Percentiles rank a stretch among this genome's conserved stretches.
Conservation (phyloP, 1,139 yeast species). For the Yamadazyma dendronema region DNA sequence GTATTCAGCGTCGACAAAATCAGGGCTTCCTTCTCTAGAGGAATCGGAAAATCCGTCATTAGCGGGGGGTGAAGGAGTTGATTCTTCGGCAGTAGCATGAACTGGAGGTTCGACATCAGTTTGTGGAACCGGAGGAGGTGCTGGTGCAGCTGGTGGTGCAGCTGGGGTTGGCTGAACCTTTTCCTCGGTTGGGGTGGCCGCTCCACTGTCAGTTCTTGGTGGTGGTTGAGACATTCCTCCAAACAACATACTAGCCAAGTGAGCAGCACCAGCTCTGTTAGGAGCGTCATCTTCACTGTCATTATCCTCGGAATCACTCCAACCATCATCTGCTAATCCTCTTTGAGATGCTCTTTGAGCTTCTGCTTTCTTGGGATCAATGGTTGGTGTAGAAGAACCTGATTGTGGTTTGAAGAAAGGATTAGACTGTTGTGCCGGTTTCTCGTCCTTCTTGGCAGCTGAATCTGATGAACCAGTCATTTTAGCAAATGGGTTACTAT, state of each 20-base stretch:
- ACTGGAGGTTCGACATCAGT: conserved; percentile 17
- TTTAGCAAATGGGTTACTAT: conserved; percentile 41
- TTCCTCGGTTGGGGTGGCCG: conserved; percentile 14
- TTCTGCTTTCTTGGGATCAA: conserved; percentile 57
- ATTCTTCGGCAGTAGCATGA: too few relatives aligned
- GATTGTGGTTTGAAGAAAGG: conserved; percentile 51
- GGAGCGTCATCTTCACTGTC: conserved; percentile 47
- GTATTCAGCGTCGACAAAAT: conserved; percentile 11
- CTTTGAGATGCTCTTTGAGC: conserved; percentile 66
- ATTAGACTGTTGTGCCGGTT: conserved; percentile 20
- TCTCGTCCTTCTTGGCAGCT: conserved; percentile 6
- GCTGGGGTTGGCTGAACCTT: conserved; percentile 11
- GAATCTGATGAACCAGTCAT: conserved; percentile 12
- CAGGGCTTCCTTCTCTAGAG: conserved; percentile 12
- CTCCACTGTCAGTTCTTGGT: conserved; percentile 17
- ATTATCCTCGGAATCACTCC: conserved; percentile 64
- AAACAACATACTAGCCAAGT: conserved; percentile 59
- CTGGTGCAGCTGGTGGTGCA: conserved; percentile 5
- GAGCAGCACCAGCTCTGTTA: conserved; percentile 57
- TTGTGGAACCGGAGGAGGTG: conserved; percentile 1
- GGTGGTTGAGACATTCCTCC: conserved; percentile 59
- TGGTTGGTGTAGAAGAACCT: conserved; percentile 24
- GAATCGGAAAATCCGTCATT: background rate
- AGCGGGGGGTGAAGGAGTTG: background rate
- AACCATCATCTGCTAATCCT: conserved; percentile 53